Conservation (phyloP, 2,329 filamentous ascomycete genomes). For the Falciphora oryzae region DNA sequence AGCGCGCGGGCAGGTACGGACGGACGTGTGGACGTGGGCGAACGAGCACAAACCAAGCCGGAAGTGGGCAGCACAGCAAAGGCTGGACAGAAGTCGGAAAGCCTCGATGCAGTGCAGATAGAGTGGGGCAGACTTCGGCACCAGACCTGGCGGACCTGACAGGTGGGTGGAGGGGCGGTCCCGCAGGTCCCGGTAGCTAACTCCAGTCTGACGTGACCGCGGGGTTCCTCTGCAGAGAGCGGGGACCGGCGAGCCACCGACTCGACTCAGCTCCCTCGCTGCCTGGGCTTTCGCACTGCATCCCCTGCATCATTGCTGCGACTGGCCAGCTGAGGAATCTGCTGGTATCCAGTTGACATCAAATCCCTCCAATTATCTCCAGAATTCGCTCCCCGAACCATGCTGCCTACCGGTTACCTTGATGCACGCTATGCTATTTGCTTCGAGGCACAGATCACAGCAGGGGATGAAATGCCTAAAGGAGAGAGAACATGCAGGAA, state of each 20-base stretch:
- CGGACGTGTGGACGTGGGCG: too few relatives aligned
- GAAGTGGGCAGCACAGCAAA: neutral
- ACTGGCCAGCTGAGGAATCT: too few relatives aligned
- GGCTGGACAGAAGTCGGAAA: neutral
- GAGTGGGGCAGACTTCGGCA: neutral
- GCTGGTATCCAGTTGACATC: too few relatives aligned
- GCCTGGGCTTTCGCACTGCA: neutral
- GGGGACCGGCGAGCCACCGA: neutral
- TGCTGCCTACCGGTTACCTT: too few relatives aligned
- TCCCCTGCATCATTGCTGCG: too few relatives aligned
- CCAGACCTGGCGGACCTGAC: neutral
- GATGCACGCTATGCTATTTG: too few relatives aligned
- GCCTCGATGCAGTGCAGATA: neutral
- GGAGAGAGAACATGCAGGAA: too few relatives aligned
- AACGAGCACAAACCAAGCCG: neutral
- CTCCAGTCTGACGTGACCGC: neutral
- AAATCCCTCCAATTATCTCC: too few relatives aligned
- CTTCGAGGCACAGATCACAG: too few relatives aligned
- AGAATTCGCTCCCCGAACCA: too few relatives aligned
- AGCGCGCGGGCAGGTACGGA: neutral
- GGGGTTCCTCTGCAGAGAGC: neutral
- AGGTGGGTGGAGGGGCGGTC: neutral
- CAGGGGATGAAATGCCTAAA: too few relatives aligned
- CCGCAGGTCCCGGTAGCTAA: neutral
- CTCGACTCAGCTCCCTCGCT: neutral